Evolutionary conservation across 2,329 filamentous ascomycete genomes (phyloP).

Genomic region (Penicillium concentricum): DNA sequence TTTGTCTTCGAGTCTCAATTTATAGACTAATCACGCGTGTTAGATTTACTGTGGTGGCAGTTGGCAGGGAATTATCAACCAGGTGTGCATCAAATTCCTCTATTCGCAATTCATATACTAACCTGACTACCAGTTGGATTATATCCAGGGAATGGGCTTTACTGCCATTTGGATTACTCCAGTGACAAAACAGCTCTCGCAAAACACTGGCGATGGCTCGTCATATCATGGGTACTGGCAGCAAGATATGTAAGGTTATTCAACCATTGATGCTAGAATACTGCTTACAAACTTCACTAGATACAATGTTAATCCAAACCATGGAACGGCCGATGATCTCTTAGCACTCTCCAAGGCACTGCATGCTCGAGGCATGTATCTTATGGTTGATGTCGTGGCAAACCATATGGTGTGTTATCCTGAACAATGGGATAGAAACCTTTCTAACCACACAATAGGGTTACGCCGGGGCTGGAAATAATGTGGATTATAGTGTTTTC

Average conservation of each 20-base stretch:
- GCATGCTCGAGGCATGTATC: constrained; percentile 57
- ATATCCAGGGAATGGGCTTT: constrained; percentile 52
- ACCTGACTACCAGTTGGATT: constrained; percentile 41
- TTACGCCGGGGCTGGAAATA: constrained; percentile 47
- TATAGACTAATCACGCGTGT: constrained; percentile 43
- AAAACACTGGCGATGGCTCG: constrained; percentile 40
- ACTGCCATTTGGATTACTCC: constrained; percentile 52
- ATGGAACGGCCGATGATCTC: constrained; percentile 61
- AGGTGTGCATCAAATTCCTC: constrained; percentile 25
- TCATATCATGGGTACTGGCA: constrained; percentile 55
- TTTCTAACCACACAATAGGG: constrained; percentile 25
- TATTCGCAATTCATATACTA: neutral
- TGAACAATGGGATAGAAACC: neutral
- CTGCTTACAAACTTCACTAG: constrained; percentile 16
- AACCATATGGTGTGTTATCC: constrained; percentile 19
- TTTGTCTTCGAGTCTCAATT: neutral
- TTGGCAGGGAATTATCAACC: constrained; percentile 47
- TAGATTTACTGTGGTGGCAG: constrained; percentile 45
- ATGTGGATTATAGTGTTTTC: constrained; percentile 55
- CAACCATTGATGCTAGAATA: constrained; percentile 50
- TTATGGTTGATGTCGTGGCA: constrained; percentile 61
- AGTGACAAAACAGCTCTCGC: constrained; percentile 40
- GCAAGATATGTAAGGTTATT: constrained; percentile 42
- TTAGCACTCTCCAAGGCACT: constrained; percentile 55
- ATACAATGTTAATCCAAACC: constrained; percentile 57